Evolutionary conservation across 306 rosid genomes (phyloP), one percentile per base, ranked within the genome.

Genomic region (Trichosanthes truncata): DNA sequence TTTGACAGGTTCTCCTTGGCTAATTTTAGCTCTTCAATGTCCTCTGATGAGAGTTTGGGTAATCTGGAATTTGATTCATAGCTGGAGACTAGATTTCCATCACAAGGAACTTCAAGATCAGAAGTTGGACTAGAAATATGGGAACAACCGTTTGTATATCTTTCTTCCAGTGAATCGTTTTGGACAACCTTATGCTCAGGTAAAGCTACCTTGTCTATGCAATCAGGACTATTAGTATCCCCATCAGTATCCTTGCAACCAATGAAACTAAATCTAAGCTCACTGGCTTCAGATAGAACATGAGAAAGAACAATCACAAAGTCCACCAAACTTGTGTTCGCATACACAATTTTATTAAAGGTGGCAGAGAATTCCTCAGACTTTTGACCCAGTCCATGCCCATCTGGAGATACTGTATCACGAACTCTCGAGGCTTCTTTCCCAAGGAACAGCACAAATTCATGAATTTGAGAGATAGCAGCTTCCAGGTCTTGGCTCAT

Each of bases 141-240:
- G 68, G 85, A 84, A 82, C 89, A 87, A 61, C 91, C 93, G 83
- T 82, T 87, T 75, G 87, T 90, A 87, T 88, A 91, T 73, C 85
- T 85, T 81, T 84, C 90, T 71, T 88, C 83, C 0, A 91, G 81
- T 83, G 88, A 83, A 84, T 81, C 89, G 73, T 88, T 89, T 81
- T 80, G 91, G 65, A 82, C 83, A 63, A 83, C 83, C 87, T 89
- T 95, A 67, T 93, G 90, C 85, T 95, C 97, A 5, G 97, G 97
- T 83, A 96, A 83, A 49, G 90, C 99, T 78, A 96, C 90, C 88
- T 96, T 96, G 88, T 96, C 99, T 71, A 96, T 96, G 85, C 98
- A 96, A 87, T 95, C 97, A 45, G 97, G 94, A 87, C 96, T 89
- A 81, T 46, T 90, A 31, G 84, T 74, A 86, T 91, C 99, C 6